phyloP scores from a whole-genome alignment of 352 stramenopile genomes.

The Phytopythium aichiense region DNA sequence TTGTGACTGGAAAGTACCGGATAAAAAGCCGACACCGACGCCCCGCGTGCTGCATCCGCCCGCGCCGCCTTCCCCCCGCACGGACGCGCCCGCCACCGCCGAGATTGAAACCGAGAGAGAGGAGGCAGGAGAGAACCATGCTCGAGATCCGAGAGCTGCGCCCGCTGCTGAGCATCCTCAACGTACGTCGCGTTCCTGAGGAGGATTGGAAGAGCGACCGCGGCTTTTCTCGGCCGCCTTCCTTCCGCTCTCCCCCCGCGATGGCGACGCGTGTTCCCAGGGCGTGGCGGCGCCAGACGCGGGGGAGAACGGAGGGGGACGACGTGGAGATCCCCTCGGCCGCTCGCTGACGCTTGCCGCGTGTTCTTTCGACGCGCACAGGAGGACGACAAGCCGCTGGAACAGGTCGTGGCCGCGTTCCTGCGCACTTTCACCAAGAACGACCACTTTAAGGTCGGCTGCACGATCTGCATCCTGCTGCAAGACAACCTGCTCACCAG shows the following conservation, averaged over 20 bases:
- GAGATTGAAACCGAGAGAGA: neutral
- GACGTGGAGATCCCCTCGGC: slow-evolving; percentile 6
- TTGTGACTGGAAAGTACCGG: neutral
- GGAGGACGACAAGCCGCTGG: slow-evolving; percentile 83
- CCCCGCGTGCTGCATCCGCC: neutral
- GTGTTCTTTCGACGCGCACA: slow-evolving; percentile 11
- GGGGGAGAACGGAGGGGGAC: neutral
- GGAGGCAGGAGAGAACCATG: slow-evolving; percentile 26
- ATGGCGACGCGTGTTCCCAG: neutral
- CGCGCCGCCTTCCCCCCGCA: neutral
- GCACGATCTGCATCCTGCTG: slow-evolving; percentile 86
- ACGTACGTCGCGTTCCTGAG: slow-evolving; percentile 38
- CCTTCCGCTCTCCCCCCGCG: neutral
- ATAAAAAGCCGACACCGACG: neutral
- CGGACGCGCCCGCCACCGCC: neutral
- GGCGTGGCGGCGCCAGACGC: neutral
- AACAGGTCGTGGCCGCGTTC: slow-evolving; percentile 67
- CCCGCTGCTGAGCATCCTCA: slow-evolving; percentile 76
- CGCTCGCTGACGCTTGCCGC: neutral
- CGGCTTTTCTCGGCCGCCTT: neutral
- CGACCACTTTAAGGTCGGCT: slow-evolving; percentile 89
- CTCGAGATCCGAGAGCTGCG: slow-evolving; percentile 80
- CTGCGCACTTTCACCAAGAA: slow-evolving; percentile 83
- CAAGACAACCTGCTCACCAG: slow-evolving; percentile 90
- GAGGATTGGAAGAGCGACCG: neutral